Percentiles rank a stretch among this genome's conserved stretches.
phyloP scores from a whole-genome alignment of 2,329 filamentous ascomycete genomes.

The Colletotrichum melonis region DNA sequence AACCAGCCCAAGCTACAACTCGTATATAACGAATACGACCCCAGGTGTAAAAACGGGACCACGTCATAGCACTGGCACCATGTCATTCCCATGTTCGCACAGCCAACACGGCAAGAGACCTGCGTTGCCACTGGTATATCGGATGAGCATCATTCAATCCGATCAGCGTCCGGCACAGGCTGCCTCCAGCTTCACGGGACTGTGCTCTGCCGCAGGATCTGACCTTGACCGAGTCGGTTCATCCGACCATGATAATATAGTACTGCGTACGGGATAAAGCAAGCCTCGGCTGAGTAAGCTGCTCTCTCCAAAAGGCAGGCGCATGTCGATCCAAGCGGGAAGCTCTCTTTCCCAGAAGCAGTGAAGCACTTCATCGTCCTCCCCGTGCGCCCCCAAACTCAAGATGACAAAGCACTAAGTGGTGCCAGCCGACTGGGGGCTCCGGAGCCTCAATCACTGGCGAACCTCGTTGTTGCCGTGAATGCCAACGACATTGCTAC shows the following conservation, averaged over 20 bases:
- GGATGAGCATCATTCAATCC: neutral
- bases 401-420: constrained; percentile 29
- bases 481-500: constrained; percentile 1
- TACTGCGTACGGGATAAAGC: neutral
- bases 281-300: neutral
- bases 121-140: neutral
- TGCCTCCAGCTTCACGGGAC: neutral
- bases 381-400: neutral
- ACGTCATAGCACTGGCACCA: neutral
- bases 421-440: constrained; percentile 3
- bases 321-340: neutral
- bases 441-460: neutral
- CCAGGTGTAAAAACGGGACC: neutral
- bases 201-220: neutral
- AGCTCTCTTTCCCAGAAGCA: neutral
- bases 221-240: neutral
- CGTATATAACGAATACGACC: neutral
- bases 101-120: neutral
- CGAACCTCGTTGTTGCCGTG: constrained; percentile 9
- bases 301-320: neutral
- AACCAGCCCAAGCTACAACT: neutral
- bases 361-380: too few species aligned
- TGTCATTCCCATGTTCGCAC: neutral
- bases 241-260: neutral
- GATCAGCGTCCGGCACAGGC: neutral